These are phyloP conservation scores for Syzygium jambos DNA, from an alignment of 345 rosid species.

Conservation along the genomic window DNA sequence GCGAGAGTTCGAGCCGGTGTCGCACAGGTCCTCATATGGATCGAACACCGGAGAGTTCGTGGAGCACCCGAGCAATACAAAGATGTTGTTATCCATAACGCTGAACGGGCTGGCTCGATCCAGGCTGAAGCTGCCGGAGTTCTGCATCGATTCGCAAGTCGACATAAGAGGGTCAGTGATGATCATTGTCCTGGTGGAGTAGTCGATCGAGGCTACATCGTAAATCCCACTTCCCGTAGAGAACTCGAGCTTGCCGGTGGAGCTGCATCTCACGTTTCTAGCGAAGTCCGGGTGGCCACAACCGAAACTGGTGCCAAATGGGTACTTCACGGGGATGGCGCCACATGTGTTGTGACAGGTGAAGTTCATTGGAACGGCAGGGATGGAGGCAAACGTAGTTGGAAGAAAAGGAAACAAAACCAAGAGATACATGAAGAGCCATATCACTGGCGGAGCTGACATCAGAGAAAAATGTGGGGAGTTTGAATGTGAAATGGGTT, in stretches of 20 bases:
- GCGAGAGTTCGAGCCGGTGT: slow-evolving; percentile 45
- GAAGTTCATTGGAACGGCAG: slow-evolving; percentile 20
- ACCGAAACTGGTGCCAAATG: slow-evolving; percentile 21
- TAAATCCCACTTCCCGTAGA: slow-evolving; percentile 45
- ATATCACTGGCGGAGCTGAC: slow-evolving; percentile 15
- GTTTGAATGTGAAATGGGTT: background rate
- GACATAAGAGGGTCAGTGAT: slow-evolving; percentile 55
- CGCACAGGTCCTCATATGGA: slow-evolving; percentile 39
- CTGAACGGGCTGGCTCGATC: slow-evolving; percentile 47
- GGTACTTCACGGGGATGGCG: slow-evolving; percentile 29
- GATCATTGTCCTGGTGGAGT: slow-evolving; percentile 23
- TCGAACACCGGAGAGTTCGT: slow-evolving; percentile 55
- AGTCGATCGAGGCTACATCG: slow-evolving; percentile 43
- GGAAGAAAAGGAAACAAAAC: slow-evolving; percentile 9
- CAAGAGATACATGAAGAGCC: slow-evolving; percentile 14
- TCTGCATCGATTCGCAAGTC: slow-evolving; percentile 55
- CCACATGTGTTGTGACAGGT: slow-evolving; percentile 53
- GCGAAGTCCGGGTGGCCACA: slow-evolving; percentile 49
- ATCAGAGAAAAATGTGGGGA: slow-evolving; percentile 14
- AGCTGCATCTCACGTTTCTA: slow-evolving; percentile 40
- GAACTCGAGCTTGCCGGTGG: slow-evolving; percentile 33
- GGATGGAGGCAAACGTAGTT: slow-evolving; percentile 28
- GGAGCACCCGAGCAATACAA: slow-evolving; percentile 60
- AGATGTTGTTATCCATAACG: slow-evolving; percentile 32
- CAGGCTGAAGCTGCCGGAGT: slow-evolving; percentile 55